These are phyloP conservation scores for Harringtonia aguacate DNA, from an alignment of 2,329 filamentous ascomycete genomes.

Conservation along the genomic window DNA sequence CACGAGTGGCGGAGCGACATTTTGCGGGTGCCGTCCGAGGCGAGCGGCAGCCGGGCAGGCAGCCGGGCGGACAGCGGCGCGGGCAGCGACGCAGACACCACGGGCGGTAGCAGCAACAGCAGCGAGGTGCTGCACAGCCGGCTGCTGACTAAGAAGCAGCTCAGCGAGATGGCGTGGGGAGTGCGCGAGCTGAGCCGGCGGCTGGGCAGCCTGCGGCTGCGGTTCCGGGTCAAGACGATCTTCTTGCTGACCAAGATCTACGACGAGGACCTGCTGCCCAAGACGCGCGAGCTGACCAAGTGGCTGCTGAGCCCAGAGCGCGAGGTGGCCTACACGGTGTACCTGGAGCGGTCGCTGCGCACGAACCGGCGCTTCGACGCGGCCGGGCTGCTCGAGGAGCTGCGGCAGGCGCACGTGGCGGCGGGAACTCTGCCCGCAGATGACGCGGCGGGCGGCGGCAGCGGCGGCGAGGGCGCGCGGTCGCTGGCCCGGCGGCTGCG, in stretches of 20 bases:
- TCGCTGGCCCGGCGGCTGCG: slow-evolving; percentile 49
- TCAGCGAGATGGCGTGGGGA: slow-evolving; percentile 95
- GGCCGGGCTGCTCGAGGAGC: slow-evolving; percentile 53
- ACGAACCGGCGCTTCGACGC: slow-evolving; percentile 64
- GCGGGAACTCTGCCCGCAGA: slow-evolving; percentile 20
- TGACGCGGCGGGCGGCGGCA: slow-evolving; percentile 20
- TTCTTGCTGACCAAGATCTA: slow-evolving; percentile 90
- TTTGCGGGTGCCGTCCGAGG: slow-evolving; percentile 23
- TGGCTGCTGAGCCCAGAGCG: slow-evolving; percentile 72
- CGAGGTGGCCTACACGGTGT: slow-evolving; percentile 62
- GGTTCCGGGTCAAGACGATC: slow-evolving; percentile 69
- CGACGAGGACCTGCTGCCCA: slow-evolving; percentile 66
- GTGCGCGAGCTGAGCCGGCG: slow-evolving; percentile 84
- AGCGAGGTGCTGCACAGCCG: slow-evolving; percentile 39
- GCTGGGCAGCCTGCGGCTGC: slow-evolving; percentile 71
- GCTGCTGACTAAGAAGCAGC: slow-evolving; percentile 87
- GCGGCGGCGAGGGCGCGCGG: slow-evolving; percentile 18
- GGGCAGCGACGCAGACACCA: slow-evolving; percentile 43
- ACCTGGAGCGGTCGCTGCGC: slow-evolving; percentile 67
- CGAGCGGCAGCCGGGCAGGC: no score
- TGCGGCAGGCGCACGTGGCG: slow-evolving; percentile 30
- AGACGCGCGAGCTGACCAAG: slow-evolving; percentile 64
- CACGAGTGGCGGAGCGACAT: slow-evolving; percentile 41
- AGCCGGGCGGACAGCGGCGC: no score
- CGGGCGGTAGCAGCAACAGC: slow-evolving; percentile 14